Evolutionary conservation across 179 eudicot species (phyloP), one percentile per base, ranked within the genome.

Genomic region (Patellifolia procumbens): DNA sequence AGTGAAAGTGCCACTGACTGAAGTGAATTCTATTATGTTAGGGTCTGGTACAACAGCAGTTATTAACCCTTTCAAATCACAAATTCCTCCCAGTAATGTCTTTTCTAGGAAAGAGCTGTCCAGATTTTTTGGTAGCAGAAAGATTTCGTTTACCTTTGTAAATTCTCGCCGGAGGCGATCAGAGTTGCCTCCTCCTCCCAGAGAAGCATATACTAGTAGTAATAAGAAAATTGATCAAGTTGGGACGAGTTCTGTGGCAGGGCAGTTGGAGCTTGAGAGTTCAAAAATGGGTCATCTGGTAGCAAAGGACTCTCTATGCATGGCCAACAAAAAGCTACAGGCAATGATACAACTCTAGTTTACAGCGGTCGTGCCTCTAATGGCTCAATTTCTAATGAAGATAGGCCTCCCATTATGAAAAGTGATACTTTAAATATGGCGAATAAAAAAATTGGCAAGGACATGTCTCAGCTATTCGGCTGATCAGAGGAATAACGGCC

Each of bases 91-190:
- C 53, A 74, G 72, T 62, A 84, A 90, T 76, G 74, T 89, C 72
- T 87, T 95, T 84, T 91, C 91, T 45, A 91, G 85, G 77, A 93
- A 88, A 81, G 91, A 81, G 74, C 93, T 95, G 98, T 83, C 90
- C 66, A 83, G 56, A 42, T 95, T 89, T 84, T 85, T 89, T 53
- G 83, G 51, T 80, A 83, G 70, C 78, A 90, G 82, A 77, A 86
- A 84, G 68, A 74, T 86, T 71, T 90, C 93, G 67, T 79, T 82
- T 29, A 83, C 86, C 12, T 88, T 83, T 78, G 76, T 79, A 10
- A 82, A 70, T 59, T 73, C 78, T 69, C 81, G 73, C 75, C 60
- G 74, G 72, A 91, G 74, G 73, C 85, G 86, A 74, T 70, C 84
- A 74, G 76, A 77, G 78, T 64, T 63, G 59, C 42, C 76, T 59